A percentile compares a stretch with the other conserved stretches of the same genome.
These are phyloP conservation scores for Hyaloraphidium curvatum DNA, from an alignment of 192 early-diverging fungal species.

Conservation along the genomic window DNA sequence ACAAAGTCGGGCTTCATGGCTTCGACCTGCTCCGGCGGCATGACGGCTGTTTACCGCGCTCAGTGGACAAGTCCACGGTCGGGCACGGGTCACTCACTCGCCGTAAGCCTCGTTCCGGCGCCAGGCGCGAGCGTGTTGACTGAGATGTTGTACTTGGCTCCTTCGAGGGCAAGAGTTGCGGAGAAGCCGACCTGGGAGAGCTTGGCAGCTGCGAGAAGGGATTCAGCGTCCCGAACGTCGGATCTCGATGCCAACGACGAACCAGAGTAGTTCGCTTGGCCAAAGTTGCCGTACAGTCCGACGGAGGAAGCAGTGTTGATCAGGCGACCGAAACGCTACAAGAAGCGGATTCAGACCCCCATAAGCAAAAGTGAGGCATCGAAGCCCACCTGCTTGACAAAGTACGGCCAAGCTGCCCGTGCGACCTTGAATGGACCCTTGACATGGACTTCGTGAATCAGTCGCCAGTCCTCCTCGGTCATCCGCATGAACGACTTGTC, in stretches of 20 bases:
- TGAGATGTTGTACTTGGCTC: conserved; percentile 75
- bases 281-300: conserved; percentile 77
- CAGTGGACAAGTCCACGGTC: no score
- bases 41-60: conserved; percentile 2
- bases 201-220: no score
- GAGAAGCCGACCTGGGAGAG: conserved; percentile 80
- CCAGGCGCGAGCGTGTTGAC: background rate
- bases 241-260: no score
- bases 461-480: conserved; percentile 95
- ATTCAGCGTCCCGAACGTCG: no score
- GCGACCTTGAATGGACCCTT: conserved; percentile 88
- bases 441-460: conserved; percentile 82
- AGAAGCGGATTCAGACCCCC: no score
- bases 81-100: no score
- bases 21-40: conserved; percentile 79
- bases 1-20: conserved; percentile 95
- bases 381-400: background rate
- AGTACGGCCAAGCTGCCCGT: conserved; percentile 33
- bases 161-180: conserved; percentile 81
- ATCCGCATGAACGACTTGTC: conserved; percentile 93
- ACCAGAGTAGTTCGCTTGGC: conserved; percentile 86
- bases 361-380: background rate
- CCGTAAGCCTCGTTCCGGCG: conserved; percentile 40
- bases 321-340: no score
- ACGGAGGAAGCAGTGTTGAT: conserved; percentile 92